Conservation (phyloP, 2,329 filamentous ascomycete genomes). For the Blumeria graminis region DNA sequence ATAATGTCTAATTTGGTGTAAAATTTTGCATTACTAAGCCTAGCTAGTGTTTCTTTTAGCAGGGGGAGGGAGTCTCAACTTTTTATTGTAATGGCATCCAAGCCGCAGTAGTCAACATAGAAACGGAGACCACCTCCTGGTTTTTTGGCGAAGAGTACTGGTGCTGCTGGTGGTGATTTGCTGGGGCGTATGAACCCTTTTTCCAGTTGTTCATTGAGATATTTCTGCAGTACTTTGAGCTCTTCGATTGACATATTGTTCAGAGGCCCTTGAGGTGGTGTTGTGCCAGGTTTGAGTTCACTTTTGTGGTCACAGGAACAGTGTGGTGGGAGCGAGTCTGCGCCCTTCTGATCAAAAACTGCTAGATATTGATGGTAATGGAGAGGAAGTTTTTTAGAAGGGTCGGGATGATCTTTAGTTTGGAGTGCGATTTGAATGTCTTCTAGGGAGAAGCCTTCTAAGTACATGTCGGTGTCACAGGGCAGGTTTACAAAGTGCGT, state of each 20-base stretch:
- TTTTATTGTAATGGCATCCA: conserved; percentile 2
- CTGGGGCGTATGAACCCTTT: conserved; percentile 1
- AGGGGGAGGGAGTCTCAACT: conserved; percentile 1
- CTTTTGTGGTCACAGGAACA: not conserved
- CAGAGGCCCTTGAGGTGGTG: not conserved
- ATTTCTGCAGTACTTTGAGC: not conserved
- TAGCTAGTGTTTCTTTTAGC: not conserved
- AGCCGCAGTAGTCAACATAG: conserved; percentile 1
- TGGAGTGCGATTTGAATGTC: not conserved
- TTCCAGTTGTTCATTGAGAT: conserved; percentile 1
- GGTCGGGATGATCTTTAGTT: not conserved
- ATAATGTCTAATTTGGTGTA: not conserved
- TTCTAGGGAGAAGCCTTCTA: too few relatives aligned
- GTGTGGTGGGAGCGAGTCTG: not conserved
- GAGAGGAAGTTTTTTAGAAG: not conserved
- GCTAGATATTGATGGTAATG: not conserved
- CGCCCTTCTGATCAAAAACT: not conserved
- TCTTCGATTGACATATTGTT: not conserved
- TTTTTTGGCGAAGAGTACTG: not conserved
- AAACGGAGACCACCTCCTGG: not conserved
- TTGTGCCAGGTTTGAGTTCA: not conserved
- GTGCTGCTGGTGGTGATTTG: not conserved
- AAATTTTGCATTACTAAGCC: not conserved
- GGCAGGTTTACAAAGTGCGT: too few relatives aligned
- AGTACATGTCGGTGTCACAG: too few relatives aligned